A percentile compares a stretch with the other conserved stretches of the same genome.
These are phyloP conservation scores for Eimeria brunetti DNA, from an alignment of 169 alveolate species.

Conservation along the genomic window DNA sequence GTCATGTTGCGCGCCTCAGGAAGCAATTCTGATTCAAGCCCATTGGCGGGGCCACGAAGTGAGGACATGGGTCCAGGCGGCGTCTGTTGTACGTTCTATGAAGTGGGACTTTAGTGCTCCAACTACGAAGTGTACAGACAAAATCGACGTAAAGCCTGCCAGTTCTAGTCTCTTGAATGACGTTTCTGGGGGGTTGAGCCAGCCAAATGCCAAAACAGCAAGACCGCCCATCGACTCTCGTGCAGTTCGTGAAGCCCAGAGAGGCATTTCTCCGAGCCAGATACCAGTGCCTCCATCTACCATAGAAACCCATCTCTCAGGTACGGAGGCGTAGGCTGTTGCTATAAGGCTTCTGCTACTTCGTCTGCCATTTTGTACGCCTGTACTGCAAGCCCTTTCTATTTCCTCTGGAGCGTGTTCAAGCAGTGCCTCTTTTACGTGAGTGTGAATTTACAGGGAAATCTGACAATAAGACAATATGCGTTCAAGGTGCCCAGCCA, in stretches of 20 bases:
- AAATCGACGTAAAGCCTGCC: neutral
- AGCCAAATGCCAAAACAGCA: neutral
- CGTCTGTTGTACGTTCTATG: conserved; percentile 37
- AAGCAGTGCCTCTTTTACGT: neutral
- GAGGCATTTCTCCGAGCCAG: neutral
- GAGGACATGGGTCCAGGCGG: conserved; percentile 59
- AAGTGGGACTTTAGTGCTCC: neutral
- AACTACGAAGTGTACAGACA: neutral
- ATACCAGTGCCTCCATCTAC: neutral
- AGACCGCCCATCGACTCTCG: neutral
- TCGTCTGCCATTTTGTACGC: too few relatives aligned
- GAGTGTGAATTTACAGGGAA: neutral
- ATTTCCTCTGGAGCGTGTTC: neutral
- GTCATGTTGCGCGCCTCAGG: neutral
- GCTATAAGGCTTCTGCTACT: neutral
- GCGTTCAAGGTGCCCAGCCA: neutral
- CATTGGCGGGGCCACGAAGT: conserved; percentile 45
- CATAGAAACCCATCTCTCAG: neutral
- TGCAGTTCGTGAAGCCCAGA: neutral
- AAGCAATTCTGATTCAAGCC: conserved; percentile 41
- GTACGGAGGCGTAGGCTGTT: neutral
- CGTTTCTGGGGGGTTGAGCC: neutral
- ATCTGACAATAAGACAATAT: neutral
- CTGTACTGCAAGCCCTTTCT: too few relatives aligned
- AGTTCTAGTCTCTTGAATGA: neutral